A percentile compares a stretch with the other conserved stretches of the same genome.
These are phyloP conservation scores for Fusarium veterinarium DNA, from an alignment of 2,329 filamentous ascomycete species.

Conservation along the genomic window DNA sequence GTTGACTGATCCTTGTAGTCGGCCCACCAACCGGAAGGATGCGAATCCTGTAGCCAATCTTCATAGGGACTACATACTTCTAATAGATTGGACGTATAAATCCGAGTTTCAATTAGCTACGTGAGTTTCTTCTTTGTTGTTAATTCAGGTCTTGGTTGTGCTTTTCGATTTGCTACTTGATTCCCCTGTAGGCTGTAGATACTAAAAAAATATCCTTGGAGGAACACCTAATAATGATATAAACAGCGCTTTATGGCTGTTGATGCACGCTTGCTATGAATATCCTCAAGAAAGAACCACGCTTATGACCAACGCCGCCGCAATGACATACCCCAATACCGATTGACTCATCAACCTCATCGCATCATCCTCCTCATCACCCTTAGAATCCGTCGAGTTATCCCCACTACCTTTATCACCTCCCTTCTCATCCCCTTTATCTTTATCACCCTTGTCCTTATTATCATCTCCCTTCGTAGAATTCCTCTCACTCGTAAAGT, in stretches of 20 bases:
- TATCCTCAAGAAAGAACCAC: conserved; percentile 1
- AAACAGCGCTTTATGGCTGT: neutral
- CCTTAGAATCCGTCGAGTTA: neutral
- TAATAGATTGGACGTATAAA: neutral
- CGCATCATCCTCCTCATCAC: conserved; percentile 29
- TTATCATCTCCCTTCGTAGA: neutral
- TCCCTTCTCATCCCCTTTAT: neutral
- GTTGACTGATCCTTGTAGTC: neutral
- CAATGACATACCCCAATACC: conserved; percentile 17
- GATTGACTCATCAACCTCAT: neutral
- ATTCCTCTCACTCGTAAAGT: neutral
- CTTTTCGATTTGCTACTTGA: too few species aligned
- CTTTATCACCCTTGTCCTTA: neutral
- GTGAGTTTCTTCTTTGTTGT: too few species aligned
- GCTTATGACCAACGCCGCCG: conserved; percentile 6
- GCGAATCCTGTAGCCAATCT: neutral
- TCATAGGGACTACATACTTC: neutral
- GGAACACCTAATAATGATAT: neutral
- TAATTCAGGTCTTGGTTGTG: too few species aligned
- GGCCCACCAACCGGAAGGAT: conserved; percentile 8
- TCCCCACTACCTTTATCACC: neutral
- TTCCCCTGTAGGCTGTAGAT: too few species aligned
- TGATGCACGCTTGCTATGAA: neutral
- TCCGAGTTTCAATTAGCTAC: neutral
- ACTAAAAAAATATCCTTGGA: too few species aligned